Base-by-base conservation (phyloP, 2,329 filamentous ascomycete species). In the Fusarium floridanum region DNA sequence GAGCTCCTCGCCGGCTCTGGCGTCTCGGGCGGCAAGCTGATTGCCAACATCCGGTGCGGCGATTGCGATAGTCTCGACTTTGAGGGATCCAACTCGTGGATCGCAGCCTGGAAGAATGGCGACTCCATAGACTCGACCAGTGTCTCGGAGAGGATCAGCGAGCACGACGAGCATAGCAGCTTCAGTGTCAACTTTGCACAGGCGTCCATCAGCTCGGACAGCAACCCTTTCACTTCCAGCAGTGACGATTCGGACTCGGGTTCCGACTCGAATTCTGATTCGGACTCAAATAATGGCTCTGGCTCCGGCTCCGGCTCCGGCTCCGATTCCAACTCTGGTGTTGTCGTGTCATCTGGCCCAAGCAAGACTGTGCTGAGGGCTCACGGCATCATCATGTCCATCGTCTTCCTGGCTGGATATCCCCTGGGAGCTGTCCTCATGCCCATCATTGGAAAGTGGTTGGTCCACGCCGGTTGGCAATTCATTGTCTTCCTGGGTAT, bases 341-440 rank as follows among this genome's bases (percentile, higher is more conserved):
- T 37, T 17, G 56, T 68, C 16, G 65, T 72, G 34, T 68, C 60
- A 12, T 59, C 55, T 39, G 68, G 70, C n/a, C 72, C 70, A 11
- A 80, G 64, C 60, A 71, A 79, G 12, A 78, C 76, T 5, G 77
- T 84, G 10, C 57, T 85, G 17, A 78, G 85, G 7, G 81, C 86
- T 0, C 90, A 92, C 71, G 91, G 90, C 59, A 84, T 91, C 74
- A 82, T 92, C 76, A 91, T 92, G 90, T 86, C 87, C 29, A 78
- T 92, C 55, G 87, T 88, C 20, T 90, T 92, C 73, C 85, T 89
- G 5, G 76, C 89, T 14, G 81, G 91, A 24, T 92, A 91, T 72
- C 91, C 91, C 1, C 73, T 91, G 4, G 91, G 90, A 6, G 86
- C 91, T 10, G 82, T 90, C 5, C 79, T 91, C 45, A 91, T 92